Base-by-base conservation (phyloP, 345 rosid genomes). In the Citrus reticulata region DNA sequence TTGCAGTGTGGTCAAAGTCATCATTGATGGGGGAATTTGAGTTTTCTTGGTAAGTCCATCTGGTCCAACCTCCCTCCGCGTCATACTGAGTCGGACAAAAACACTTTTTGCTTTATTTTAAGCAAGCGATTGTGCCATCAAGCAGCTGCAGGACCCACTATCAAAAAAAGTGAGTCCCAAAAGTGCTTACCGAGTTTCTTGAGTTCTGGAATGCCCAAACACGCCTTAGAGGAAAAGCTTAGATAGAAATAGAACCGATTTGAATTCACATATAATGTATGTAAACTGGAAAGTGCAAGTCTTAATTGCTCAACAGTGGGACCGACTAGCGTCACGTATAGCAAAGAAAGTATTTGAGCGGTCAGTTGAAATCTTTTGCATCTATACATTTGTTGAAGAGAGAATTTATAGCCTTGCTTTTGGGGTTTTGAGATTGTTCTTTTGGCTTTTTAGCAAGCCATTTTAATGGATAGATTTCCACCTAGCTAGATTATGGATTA, bases 31-130 rank as follows among this genome's bases (percentile, higher is more conserved):
- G n/a, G 32, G 83, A 86, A 83, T 85, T 81, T 64, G 79, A 60
- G 81, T 6, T 82, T 77, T 81, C 85, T 84, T 82, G 85, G 54
- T 37, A 17, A 17, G 80, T 66, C 63, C 68, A 22, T 69, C 63
- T 19, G 54, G 71, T 59, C 76, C 54, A 63, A 68, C 77, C 13
- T 34, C 82, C 80, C 63, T 74, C 88, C 92, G 80, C 86, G 66
- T 86, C 89, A 85, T 62, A 76, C 75, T 86, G 90, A 87, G 91
- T 88, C 82, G 24, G 88, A 88, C 88, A 85, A 84, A 88, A 79
- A 6, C 83, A 64, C 85, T 84, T 87, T 87, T 80, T n/a, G 34
- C 68, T 71, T 84, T 32, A 25, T 57, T 72, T 57, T 72, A 7
- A 55, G 40, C 65, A 75, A 49, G 72, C 72, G 85, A 73, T 78